phyloP scores from a whole-genome alignment of 768 basidiomycete species.

The Daedaleopsis sinensis region DNA sequence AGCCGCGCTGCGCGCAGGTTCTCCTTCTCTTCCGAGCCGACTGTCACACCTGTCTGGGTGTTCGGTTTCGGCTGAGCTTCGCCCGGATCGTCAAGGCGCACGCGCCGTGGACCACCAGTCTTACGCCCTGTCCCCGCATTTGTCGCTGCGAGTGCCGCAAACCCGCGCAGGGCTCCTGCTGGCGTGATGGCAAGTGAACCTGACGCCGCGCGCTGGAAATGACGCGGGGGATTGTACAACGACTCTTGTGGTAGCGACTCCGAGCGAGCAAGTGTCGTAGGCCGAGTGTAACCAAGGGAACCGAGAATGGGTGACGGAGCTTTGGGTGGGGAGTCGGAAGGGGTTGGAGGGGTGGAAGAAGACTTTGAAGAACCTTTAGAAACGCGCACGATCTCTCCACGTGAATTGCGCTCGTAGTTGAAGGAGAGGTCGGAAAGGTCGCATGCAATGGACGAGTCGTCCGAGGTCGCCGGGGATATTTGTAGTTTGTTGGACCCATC shows the following conservation, averaged over 20 bases:
- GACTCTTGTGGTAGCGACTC: slow-evolving; percentile 56
- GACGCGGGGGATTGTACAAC: slow-evolving; percentile 43
- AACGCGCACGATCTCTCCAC: slow-evolving; percentile 58
- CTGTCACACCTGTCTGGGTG: not conserved
- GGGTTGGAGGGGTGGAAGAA: slow-evolving; percentile 44
- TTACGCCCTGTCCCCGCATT: slow-evolving; percentile 26
- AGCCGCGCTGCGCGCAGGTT: slow-evolving; percentile 28
- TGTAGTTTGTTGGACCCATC: slow-evolving; percentile 9
- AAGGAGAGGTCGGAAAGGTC: slow-evolving; percentile 64
- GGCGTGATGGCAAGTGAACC: slow-evolving; percentile 46
- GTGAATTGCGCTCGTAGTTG: slow-evolving; percentile 59
- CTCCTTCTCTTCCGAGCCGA: slow-evolving; percentile 41
- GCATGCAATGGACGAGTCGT: slow-evolving; percentile 49
- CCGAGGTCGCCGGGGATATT: slow-evolving; percentile 42
- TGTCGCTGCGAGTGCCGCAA: slow-evolving; percentile 19
- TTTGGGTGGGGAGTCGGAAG: slow-evolving; percentile 37
- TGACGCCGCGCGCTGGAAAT: slow-evolving; percentile 70
- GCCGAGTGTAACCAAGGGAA: slow-evolving; percentile 28
- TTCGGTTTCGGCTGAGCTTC: slow-evolving; percentile 40
- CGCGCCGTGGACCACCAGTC: slow-evolving; percentile 29
- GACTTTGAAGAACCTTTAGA: slow-evolving; percentile 56
- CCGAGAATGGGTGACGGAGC: slow-evolving; percentile 43
- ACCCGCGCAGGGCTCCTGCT: slow-evolving; percentile 35
- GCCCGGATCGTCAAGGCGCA: slow-evolving; percentile 28
- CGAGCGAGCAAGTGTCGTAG: slow-evolving; percentile 63